A percentile compares a stretch with the other conserved stretches of the same genome.
Evolutionary conservation across 106 monocot species (phyloP).

Genomic region (Ottelia alismoides): DNA sequence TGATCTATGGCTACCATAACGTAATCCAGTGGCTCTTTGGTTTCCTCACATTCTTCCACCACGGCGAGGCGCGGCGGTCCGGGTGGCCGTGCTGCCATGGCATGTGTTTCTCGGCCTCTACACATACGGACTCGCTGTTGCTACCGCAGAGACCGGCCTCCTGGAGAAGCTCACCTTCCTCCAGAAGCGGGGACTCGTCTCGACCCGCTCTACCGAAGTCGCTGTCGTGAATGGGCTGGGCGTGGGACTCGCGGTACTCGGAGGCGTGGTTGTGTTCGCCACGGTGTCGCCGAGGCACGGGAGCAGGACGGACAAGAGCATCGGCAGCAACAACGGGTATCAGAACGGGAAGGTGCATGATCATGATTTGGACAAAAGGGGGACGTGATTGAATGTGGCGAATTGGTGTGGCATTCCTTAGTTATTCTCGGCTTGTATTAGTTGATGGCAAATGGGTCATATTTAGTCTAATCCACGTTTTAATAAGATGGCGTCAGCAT

Average conservation of each 20-base stretch:
- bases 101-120: conserved; percentile 48
- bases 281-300: conserved; percentile 33
- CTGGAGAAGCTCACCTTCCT: conserved; percentile 67
- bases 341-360: neutral
- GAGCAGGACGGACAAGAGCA: neutral
- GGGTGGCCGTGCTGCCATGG: conserved; percentile 36
- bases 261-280: conserved; percentile 37
- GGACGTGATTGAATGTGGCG: no score
- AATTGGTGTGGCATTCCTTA: no score
- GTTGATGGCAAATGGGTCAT: no score
- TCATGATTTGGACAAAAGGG: no score
- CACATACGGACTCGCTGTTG: conserved; percentile 46
- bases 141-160: conserved; percentile 59
- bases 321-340: neutral
- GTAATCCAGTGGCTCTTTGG: conserved; percentile 60
- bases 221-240: conserved; percentile 41
- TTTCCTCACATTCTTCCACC: conserved; percentile 42
- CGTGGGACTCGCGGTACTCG: conserved; percentile 32
- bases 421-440: no score
- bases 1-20: no score
- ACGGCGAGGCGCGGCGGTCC: conserved; percentile 26
- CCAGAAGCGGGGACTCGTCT: conserved; percentile 17
- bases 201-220: conserved; percentile 18
- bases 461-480: no score
- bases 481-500: no score